A percentile compares a stretch with the other conserved stretches of the same genome.
Conservation (phyloP, 306 rosid genomes). For the Chamaecrista fasciculata region DNA sequence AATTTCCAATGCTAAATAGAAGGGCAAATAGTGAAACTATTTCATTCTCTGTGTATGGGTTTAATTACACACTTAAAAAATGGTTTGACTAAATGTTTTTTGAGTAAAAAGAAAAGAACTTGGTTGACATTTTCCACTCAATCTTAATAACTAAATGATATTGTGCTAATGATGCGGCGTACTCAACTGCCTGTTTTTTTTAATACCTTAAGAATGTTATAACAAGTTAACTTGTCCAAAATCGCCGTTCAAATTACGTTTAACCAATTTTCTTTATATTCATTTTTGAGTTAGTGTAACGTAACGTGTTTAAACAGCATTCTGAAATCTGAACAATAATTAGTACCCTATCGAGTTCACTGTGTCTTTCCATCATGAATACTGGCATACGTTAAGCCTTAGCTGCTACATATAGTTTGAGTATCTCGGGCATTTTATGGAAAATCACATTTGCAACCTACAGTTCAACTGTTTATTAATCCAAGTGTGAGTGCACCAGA, state of each 20-base stretch:
- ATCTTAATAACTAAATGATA: background rate
- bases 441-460: background rate
- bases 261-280: background rate
- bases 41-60: background rate
- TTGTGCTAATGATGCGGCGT: slow-evolving; percentile 6
- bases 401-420: background rate
- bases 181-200: background rate
- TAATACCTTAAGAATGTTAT: too few species aligned
- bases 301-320: background rate
- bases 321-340: background rate
- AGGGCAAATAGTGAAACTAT: slow-evolving; percentile 11
- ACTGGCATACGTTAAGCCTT: background rate
- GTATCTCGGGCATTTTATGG: slow-evolving; percentile 1
- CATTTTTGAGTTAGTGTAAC: background rate
- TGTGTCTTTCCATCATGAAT: background rate
- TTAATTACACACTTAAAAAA: background rate
- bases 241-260: background rate
- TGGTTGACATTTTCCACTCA: background rate
- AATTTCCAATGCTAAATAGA: background rate
- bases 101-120: background rate
- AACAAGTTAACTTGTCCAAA: too few species aligned
- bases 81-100: background rate
- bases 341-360: background rate
- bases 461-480: slow-evolving; percentile 11
- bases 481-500: background rate